Evolutionary conservation across 768 basidiomycete species (phyloP), one percentile per base, ranked within the genome.

Genomic region (Udeniomyces megalosporus): DNA sequence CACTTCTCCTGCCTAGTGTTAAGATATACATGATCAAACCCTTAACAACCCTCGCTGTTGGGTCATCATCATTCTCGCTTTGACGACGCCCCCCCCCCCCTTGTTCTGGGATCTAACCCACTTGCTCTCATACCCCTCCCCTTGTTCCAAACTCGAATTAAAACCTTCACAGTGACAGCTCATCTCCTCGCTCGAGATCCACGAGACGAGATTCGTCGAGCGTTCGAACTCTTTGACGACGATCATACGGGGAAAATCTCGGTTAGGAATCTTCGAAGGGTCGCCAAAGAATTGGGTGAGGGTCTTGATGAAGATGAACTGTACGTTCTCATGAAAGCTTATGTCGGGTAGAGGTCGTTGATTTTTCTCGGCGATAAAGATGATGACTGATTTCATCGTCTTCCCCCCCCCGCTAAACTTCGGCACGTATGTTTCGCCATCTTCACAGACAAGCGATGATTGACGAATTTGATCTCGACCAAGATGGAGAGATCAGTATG

Each of bases 401-500:
- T n/a, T 5, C 44, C 47, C 31, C 11, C 32, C 48, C 20, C 34
- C 34, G 17, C 22, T 45, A 3, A 10, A 3, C 28, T 20, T 47
- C 15, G 7, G 28, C 29, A 31, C 17, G 2, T 44, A 12, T 31
- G 34, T 6, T 54, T 22, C 15, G 17, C n/a, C n/a, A n/a, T 31
- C 22, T 26, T 54, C 17, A 17, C 34, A 31, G 29, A 68, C 91
- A 96, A 82, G 95, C 95, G 26, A 99, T 99, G 95, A 99, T 99
- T 71, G 95, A 99, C 69, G 95, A 99, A 75, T 99, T 99, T 71
- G 95, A 99, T 74, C 82, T 99, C 28, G 95, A 99, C 76, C 85
- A 90, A 72, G 95, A 99, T 68, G 91, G 92, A 31, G 93, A 93
- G 76, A 97, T 97, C 73, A 91, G 83, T 71, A 86, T 92, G 72